A percentile compares a stretch with the other conserved stretches of the same genome.
Evolutionary conservation across 495 filamentous ascomycete genomes (phyloP).

Genomic region (Niebla homalea): DNA sequence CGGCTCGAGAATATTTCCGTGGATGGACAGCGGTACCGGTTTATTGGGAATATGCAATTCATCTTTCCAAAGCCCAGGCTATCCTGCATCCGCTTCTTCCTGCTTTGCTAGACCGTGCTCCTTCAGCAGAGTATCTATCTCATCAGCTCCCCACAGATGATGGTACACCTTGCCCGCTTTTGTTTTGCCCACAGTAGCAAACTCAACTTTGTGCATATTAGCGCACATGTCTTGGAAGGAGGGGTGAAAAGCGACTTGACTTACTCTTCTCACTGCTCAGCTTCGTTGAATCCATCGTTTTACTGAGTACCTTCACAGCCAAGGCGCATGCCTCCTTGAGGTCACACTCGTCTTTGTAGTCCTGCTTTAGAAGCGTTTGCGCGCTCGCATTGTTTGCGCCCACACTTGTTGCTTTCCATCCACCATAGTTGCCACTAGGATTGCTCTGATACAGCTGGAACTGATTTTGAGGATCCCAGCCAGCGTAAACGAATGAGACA

Average conservation of each 20-base stretch:
- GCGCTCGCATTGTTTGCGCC: conserved; percentile 97
- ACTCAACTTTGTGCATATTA: conserved; percentile 57
- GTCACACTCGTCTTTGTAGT: conserved; percentile 96
- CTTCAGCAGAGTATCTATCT: conserved; percentile 86
- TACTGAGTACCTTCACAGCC: conserved; percentile 97
- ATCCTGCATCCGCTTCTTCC: conserved; percentile 58
- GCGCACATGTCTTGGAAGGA: not conserved
- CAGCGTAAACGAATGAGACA: conserved; percentile 98
- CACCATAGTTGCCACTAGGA: conserved; percentile 97
- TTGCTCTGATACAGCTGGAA: conserved; percentile 99
- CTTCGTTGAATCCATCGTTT: conserved; percentile 99
- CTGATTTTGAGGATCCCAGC: conserved; percentile 85
- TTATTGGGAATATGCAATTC: no score
- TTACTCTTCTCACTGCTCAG: conserved; percentile 96
- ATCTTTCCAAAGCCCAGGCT: conserved; percentile 8
- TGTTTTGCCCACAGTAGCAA: conserved; percentile 94
- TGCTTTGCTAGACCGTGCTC: conserved; percentile 91
- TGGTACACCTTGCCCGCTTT: conserved; percentile 93
- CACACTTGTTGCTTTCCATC: conserved; percentile 97
- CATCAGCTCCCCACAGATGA: conserved; percentile 91
- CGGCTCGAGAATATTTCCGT: no score
- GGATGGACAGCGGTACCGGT: no score
- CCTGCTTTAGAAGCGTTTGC: conserved; percentile 95
- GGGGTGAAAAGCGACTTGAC: conserved; percentile 15
- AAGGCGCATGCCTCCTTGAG: conserved; percentile 93